phyloP scores from a whole-genome alignment of 2,329 filamentous ascomycete genomes.

The Cladorrhinum sp. region DNA sequence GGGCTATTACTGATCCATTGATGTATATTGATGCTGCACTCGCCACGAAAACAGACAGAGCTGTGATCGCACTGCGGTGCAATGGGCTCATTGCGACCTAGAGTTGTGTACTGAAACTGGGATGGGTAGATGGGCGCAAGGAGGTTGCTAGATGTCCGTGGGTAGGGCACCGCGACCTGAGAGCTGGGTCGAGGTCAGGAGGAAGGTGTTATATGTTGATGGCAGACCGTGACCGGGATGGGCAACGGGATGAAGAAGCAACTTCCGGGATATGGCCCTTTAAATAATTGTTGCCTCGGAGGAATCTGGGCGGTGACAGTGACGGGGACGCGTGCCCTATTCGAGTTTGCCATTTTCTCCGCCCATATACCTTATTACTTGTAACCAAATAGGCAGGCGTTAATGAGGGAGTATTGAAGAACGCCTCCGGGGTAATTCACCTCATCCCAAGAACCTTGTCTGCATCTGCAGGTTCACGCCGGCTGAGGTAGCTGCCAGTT shows the following conservation, averaged over 20 bases:
- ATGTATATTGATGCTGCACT: slow-evolving; percentile 49
- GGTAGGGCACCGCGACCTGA: slow-evolving; percentile 15
- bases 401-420: background rate
- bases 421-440: background rate
- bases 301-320: background rate
- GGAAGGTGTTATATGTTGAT: background rate
- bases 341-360: background rate
- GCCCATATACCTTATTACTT: background rate
- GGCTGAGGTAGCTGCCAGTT: background rate
- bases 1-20: slow-evolving; percentile 59
- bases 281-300: background rate
- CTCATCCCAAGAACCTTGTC: background rate
- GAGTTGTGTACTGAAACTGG: slow-evolving; percentile 18
- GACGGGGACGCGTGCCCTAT: background rate
- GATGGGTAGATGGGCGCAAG: background rate
- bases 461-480: background rate
- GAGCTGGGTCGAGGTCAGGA: background rate
- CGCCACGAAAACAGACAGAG: slow-evolving; percentile 29
- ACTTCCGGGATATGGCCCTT: background rate
- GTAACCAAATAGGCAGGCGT: background rate
- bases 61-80: background rate
- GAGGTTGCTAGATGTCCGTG: background rate
- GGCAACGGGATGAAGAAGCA: background rate
- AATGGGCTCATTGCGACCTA: background rate
- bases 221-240: background rate